A percentile compares a stretch with the other conserved stretches of the same genome.
Evolutionary conservation across 768 basidiomycete genomes (phyloP).

Genomic region (Collybia nuda): DNA sequence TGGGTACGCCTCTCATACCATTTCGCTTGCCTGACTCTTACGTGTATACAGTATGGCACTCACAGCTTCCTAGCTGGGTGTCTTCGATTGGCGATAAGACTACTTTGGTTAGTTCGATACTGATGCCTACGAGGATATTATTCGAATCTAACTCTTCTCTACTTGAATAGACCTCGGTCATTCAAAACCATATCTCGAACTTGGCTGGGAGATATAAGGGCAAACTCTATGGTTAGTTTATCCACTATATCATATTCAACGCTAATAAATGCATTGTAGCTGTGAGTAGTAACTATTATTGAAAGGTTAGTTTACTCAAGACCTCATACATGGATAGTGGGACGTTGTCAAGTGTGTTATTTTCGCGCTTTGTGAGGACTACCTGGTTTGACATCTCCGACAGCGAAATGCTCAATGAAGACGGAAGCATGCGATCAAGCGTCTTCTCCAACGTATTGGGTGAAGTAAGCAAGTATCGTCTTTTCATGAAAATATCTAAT

Average conservation of each 20-base stretch:
- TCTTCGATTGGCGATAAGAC: conserved; percentile 31
- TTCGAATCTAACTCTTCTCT: neutral
- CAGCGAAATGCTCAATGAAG: conserved; percentile 53
- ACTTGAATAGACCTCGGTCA: conserved; percentile 33
- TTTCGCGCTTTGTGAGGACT: neutral
- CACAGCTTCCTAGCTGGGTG: conserved; percentile 45
- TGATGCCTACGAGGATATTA: neutral
- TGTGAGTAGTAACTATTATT: conserved; percentile 7
- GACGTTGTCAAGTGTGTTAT: conserved; percentile 39
- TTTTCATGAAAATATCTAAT: neutral
- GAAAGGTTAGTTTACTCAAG: neutral
- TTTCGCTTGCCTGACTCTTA: neutral
- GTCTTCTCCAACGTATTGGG: conserved; percentile 53
- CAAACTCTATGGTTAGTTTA: conserved; percentile 30
- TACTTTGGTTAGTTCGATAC: conserved; percentile 28
- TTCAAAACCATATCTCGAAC: conserved; percentile 46
- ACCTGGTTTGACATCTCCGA: neutral
- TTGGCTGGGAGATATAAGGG: conserved; percentile 47
- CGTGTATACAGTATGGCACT: conserved; percentile 24
- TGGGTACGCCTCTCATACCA: conserved; percentile 20
- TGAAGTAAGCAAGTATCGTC: conserved; percentile 21
- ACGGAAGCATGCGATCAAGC: conserved; percentile 43
- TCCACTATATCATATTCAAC: too few species aligned
- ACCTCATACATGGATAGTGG: conserved; percentile 26
- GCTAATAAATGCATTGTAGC: conserved; percentile 7